Evolutionary conservation across 2,329 filamentous ascomycete genomes (phyloP), one percentile per base, ranked within the genome.

Genomic region (Trichoderma semiorbis): DNA sequence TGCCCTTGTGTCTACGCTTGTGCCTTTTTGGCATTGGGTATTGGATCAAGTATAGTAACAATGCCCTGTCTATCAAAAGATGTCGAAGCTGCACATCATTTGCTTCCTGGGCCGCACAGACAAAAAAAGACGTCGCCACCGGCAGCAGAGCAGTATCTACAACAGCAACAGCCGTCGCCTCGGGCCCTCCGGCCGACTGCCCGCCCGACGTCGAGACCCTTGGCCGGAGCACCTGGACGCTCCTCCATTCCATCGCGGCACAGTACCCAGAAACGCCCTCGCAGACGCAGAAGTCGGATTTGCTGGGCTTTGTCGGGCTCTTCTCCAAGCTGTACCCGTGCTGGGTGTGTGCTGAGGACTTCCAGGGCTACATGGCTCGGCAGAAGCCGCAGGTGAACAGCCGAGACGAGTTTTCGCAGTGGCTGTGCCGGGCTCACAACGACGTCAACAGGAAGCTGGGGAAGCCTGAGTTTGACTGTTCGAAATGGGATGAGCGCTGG

Each of bases 271-370:
- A 87, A 8, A 82, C 80, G 8, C 94, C 96, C 0, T 89, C 91
- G 0, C 80, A 85, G 1, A 81, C 85, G 11, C 89, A 97, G 76
- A 94, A 98, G 79, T 83, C 84, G 34, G 92, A 98, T 76, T 91
- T 97, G 76, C 85, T 86, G 70, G 86, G 89, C 66, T 98, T 99
- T 83, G 86, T 99, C 76, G 84, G 85, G 28, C 85, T 94, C 2
- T 97, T 99, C 80, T 91, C 93, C 30, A 92, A 92, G 75, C 83
- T 98, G 24, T 99, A 99, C 79, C 96, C 96, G 5, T 99, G 96
- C 85, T 97, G 95, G 94, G 89, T 92, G 3, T 99, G 96, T 81
- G 96, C 95, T 39, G 92, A 95, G 73, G 95, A 98, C 79, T 98
- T 99, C 81, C 92, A 92, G 80, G 80, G 80, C 0, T 98, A 95